phyloP scores from a whole-genome alignment of 495 filamentous ascomycete species.

The Clavariopsis aquatica region DNA sequence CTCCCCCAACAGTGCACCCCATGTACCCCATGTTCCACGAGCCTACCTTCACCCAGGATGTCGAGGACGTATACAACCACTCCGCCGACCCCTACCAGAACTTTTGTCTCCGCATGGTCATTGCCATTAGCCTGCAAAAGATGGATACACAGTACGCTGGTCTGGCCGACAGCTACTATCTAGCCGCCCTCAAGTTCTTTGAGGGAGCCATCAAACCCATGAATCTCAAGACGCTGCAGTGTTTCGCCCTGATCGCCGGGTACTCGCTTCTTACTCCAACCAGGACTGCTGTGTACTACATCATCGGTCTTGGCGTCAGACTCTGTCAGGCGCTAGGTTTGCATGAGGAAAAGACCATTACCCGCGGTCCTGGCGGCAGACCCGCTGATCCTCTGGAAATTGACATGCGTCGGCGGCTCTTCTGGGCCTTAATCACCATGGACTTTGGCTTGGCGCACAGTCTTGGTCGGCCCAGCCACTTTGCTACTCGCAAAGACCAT shows the following conservation, averaged over 20 bases:
- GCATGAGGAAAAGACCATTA: constrained; percentile 81
- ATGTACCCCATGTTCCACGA: constrained; percentile 85
- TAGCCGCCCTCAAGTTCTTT: constrained; percentile 78
- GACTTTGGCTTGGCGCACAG: constrained; percentile 84
- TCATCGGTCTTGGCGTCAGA: constrained; percentile 80
- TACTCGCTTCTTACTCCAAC: constrained; percentile 93
- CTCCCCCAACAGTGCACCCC: constrained; percentile 67
- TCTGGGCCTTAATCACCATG: constrained; percentile 83
- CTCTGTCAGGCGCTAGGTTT: constrained; percentile 84
- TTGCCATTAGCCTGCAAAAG: constrained; percentile 91
- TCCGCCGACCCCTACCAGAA: constrained; percentile 76
- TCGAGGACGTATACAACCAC: constrained; percentile 76
- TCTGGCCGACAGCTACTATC: constrained; percentile 87
- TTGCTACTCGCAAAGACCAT: constrained; percentile 75
- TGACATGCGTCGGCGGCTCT: constrained; percentile 83
- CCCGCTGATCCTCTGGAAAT: constrained; percentile 65
- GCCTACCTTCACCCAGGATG: constrained; percentile 69
- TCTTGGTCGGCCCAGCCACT: constrained; percentile 78
- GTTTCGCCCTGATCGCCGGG: constrained; percentile 79
- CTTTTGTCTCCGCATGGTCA: constrained; percentile 82
- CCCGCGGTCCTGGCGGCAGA: constrained; percentile 33
- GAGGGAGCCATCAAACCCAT: constrained; percentile 76
- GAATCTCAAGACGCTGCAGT: constrained; percentile 87
- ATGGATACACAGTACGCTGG: constrained; percentile 77
- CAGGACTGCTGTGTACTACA: constrained; percentile 84